Evolutionary conservation across 1,284 basidiomycete genomes (phyloP), one percentile per base, ranked within the genome.

Genomic region (Boletellus dicymbophilus): DNA sequence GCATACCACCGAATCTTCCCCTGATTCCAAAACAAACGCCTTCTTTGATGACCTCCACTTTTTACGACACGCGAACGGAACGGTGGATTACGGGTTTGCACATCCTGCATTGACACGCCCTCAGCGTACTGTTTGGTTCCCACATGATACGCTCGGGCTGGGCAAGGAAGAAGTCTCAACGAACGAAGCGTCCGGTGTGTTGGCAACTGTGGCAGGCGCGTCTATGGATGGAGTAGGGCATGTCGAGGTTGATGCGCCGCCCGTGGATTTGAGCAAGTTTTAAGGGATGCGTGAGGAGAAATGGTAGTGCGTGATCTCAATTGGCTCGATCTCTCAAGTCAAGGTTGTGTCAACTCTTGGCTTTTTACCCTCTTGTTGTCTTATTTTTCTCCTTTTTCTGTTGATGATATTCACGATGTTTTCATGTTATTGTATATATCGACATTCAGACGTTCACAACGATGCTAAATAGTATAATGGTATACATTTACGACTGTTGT

Each of bases 61-160:
- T 40, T 36, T 53, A 22, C 54, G 27, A 26, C 37, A 46, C 23
- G 6, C 41, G 1, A 60, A 60, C 18, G 55, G 61, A 26, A 37
- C 43, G 18, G 38, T 66, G 21, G 72, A 77, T 33, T 82, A 80
- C 55, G 81, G 81, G 37, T 96, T 95, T 71, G 84, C 88, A 46
- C 93, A 93, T 60, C 93, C 92, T 15, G 90, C 90, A 11, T 76
- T 83, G 12, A 83, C 85, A 45, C 79, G 85, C 44, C 82, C 85
- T 37, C 89, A 93, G 69, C 77, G 82, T 50, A 74, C 82, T 11
- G 72, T 97, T 33, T 97, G 95, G 94, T 69, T 96, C 44, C 90
- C 93, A 13, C 92, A 95, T 60, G 66, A 75, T 38, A 72, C 88
- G 0, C 56, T 81, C 37, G 65, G 75, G 55, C 38, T 93, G 41